These are phyloP conservation scores for Phlebopus sp. DNA, from an alignment of 1,284 basidiomycete genomes.

Conservation along the genomic window DNA sequence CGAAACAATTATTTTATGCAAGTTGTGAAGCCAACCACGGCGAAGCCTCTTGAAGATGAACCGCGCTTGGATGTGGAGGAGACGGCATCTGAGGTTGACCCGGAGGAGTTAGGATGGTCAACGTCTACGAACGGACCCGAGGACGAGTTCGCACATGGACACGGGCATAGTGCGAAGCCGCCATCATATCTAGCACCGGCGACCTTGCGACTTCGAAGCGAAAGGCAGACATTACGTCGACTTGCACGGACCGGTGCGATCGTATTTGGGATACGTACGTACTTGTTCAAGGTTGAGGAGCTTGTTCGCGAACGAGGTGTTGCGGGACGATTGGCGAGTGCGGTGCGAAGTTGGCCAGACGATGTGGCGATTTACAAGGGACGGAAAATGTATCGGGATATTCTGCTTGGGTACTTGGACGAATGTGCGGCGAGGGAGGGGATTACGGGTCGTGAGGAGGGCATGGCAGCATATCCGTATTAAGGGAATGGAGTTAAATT, in stretches of 20 bases:
- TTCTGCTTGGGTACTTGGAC: conserved; percentile 47
- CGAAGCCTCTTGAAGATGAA: conserved; percentile 9
- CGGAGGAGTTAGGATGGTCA: conserved; percentile 65
- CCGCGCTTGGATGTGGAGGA: conserved; percentile 15
- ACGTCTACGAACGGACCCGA: conserved; percentile 60
- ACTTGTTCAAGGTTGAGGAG: conserved; percentile 54
- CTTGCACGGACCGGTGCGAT: conserved; percentile 64
- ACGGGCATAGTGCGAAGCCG: conserved; percentile 25
- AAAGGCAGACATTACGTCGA: conserved; percentile 67
- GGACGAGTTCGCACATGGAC: conserved; percentile 42
- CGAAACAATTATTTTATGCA: conserved; percentile 72
- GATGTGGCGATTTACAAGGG: conserved; percentile 63
- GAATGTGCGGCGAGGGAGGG: conserved; percentile 34
- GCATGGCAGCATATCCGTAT: conserved; percentile 5
- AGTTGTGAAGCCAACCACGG: conserved; percentile 38
- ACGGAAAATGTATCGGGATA: conserved; percentile 44
- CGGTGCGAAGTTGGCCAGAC: conserved; percentile 62
- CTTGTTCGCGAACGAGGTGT: conserved; percentile 59
- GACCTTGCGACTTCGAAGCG: conserved; percentile 57
- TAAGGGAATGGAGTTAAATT: conserved; percentile 4
- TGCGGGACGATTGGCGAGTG: conserved; percentile 60
- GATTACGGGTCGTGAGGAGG: neutral
- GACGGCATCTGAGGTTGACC: conserved; percentile 38
- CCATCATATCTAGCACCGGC: conserved; percentile 33
- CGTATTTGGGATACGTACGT: conserved; percentile 70